phyloP scores from a whole-genome alignment of 2,329 filamentous ascomycete species.

The Xylaria digitata region DNA sequence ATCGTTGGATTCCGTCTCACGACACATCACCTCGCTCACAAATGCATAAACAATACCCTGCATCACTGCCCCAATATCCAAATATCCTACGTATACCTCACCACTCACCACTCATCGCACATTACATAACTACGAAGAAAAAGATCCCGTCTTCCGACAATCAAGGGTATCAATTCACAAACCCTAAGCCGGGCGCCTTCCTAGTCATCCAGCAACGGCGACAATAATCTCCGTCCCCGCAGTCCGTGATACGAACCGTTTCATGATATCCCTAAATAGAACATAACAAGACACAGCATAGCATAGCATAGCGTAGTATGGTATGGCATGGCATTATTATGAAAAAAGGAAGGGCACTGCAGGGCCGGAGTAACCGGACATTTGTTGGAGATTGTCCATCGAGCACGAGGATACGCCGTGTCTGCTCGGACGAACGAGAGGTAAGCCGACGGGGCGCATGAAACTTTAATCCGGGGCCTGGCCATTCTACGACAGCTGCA shows the following conservation, averaged over 20 bases:
- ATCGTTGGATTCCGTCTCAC: neutral
- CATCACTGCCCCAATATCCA: neutral
- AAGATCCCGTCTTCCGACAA: too few species aligned
- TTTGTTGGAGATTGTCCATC: slow-evolving; percentile 14
- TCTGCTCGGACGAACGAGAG: too few species aligned
- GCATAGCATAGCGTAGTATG: too few species aligned
- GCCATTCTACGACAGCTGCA: neutral
- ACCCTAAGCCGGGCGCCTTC: neutral
- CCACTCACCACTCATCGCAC: too few species aligned
- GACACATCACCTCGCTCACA: too few species aligned
- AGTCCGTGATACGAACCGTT: too few species aligned
- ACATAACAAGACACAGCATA: too few species aligned
- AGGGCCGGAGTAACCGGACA: slow-evolving; percentile 5
- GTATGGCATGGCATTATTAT: too few species aligned
- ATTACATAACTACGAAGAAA: neutral
- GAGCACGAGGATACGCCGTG: too few species aligned
- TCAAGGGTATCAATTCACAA: neutral
- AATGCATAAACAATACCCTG: neutral
- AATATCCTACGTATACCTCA: too few species aligned
- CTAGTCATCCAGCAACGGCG: neutral
- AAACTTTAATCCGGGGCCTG: slow-evolving; percentile 1
- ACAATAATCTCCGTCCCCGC: too few species aligned
- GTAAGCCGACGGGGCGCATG: neutral
- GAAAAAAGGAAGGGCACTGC: neutral
- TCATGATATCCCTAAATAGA: too few species aligned